These are phyloP conservation scores for Tricholomella constricta DNA, from an alignment of 768 basidiomycete genomes.

Conservation along the genomic window DNA sequence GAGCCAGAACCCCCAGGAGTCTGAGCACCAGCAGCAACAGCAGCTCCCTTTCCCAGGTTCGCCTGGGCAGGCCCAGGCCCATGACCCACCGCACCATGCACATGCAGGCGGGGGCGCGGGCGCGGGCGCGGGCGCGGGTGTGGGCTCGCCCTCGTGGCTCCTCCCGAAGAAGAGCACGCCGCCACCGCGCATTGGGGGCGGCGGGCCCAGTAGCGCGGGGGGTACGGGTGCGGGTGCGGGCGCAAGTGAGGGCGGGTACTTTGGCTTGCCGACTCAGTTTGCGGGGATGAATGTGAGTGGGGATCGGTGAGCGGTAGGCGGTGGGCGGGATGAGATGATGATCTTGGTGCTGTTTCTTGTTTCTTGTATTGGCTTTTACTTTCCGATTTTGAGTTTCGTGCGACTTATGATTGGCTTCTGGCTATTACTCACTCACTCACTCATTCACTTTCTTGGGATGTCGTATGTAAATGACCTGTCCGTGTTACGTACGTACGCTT, in stretches of 20 bases:
- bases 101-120: constrained; percentile 4
- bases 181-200: constrained; percentile 9
- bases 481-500: no score
- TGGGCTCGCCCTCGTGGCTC: constrained; percentile 48
- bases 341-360: no score
- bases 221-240: neutral
- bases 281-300: constrained; percentile 28
- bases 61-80: no score
- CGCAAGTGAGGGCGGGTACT: constrained; percentile 3
- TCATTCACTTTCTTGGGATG: no score
- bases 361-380: no score
- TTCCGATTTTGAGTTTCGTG: no score
- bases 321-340: no score
- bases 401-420: no score
- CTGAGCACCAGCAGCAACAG: constrained; percentile 13
- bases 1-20: neutral
- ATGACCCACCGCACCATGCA: constrained; percentile 7
- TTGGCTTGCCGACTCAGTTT: constrained; percentile 27
- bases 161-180: constrained; percentile 40
- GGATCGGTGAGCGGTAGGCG: neutral
- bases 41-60: constrained; percentile 8
- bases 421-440: no score
- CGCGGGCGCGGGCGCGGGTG: constrained; percentile 7
- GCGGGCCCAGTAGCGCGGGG: neutral
- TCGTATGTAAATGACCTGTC: no score